Percentiles rank a stretch among this genome's conserved stretches.
Conservation (phyloP, 345 rosid species). For the Abelmoschus esculentus region DNA sequence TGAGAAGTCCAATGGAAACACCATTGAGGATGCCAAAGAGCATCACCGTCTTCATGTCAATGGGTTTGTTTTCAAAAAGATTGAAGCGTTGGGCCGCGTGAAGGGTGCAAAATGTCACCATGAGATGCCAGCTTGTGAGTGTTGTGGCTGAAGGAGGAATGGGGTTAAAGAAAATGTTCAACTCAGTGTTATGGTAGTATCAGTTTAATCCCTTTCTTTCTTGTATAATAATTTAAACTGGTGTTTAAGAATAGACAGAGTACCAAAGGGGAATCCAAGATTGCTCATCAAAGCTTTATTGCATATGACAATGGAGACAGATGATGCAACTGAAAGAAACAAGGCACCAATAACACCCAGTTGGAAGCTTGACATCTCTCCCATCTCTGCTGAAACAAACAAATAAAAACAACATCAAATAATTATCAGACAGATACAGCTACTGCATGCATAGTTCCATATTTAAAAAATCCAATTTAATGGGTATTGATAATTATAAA, state of each 20-base stretch:
- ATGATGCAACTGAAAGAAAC: constrained; percentile 91
- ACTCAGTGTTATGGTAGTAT: not conserved
- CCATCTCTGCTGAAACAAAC: constrained; percentile 37
- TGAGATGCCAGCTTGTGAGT: constrained; percentile 91
- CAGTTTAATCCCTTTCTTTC: too few species aligned
- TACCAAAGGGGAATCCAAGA: constrained; percentile 99
- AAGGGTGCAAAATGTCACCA: constrained; percentile 90
- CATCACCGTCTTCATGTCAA: constrained; percentile 80
- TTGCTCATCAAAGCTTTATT: constrained; percentile 99
- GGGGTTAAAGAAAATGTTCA: not conserved
- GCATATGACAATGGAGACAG: constrained; percentile 97
- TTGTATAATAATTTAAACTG: not conserved
- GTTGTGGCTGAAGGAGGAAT: constrained; percentile 50
- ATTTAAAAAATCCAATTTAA: not conserved
- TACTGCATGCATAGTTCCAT: too few species aligned
- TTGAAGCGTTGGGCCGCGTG: constrained; percentile 74
- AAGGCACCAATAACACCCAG: constrained; percentile 87
- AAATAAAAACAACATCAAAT: not conserved
- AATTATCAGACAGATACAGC: not conserved
- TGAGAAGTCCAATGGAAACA: constrained; percentile 85
- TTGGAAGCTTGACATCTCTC: constrained; percentile 80
- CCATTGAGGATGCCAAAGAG: constrained; percentile 96
- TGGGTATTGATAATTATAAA: not conserved
- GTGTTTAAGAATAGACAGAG: not conserved
- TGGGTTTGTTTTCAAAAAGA: constrained; percentile 71